A percentile compares a stretch with the other conserved stretches of the same genome.
Evolutionary conservation across 169 alveolate genomes (phyloP).

Genomic region (Plasmodium falciparum): DNA sequence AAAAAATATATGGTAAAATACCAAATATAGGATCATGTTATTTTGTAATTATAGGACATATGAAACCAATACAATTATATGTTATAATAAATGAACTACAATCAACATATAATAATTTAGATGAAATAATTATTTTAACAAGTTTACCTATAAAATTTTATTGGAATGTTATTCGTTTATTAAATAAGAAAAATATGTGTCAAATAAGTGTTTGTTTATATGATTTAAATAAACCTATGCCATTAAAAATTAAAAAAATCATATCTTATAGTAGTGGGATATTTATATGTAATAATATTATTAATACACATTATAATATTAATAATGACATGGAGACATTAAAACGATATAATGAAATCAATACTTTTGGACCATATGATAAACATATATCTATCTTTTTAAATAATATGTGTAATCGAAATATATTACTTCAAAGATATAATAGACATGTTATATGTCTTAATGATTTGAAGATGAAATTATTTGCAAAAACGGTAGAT

Average conservation of each 20-base stretch:
- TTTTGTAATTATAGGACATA: slow-evolving; percentile 74
- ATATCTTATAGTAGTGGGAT: slow-evolving; percentile 62
- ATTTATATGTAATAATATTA: slow-evolving; percentile 69
- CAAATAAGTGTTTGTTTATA: slow-evolving; percentile 50
- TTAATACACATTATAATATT: slow-evolving; percentile 70
- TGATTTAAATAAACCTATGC: slow-evolving; percentile 72
- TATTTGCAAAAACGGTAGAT: slow-evolving; percentile 70
- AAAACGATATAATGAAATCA: slow-evolving; percentile 72
- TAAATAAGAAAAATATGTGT: slow-evolving; percentile 39
- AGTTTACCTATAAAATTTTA: slow-evolving; percentile 71
- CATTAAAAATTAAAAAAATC: slow-evolving; percentile 49
- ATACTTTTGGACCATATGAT: slow-evolving; percentile 38
- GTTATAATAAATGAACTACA: slow-evolving; percentile 56
- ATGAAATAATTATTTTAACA: slow-evolving; percentile 68
- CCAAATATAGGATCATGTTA: slow-evolving; percentile 54
- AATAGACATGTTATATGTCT: slow-evolving; percentile 40
- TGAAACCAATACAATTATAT: slow-evolving; percentile 57
- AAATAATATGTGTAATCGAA: slow-evolving; percentile 61
- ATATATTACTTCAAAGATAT: slow-evolving; percentile 28
- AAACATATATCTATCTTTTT: slow-evolving; percentile 45
- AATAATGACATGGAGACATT: slow-evolving; percentile 72
- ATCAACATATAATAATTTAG: slow-evolving; percentile 34
- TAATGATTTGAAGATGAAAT: slow-evolving; percentile 69
- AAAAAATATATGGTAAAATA: slow-evolving; percentile 65
- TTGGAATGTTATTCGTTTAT: slow-evolving; percentile 37